A percentile compares a stretch with the other conserved stretches of the same genome.
phyloP scores from a whole-genome alignment of 2,329 filamentous ascomycete genomes.

The Colletotrichum sojae region DNA sequence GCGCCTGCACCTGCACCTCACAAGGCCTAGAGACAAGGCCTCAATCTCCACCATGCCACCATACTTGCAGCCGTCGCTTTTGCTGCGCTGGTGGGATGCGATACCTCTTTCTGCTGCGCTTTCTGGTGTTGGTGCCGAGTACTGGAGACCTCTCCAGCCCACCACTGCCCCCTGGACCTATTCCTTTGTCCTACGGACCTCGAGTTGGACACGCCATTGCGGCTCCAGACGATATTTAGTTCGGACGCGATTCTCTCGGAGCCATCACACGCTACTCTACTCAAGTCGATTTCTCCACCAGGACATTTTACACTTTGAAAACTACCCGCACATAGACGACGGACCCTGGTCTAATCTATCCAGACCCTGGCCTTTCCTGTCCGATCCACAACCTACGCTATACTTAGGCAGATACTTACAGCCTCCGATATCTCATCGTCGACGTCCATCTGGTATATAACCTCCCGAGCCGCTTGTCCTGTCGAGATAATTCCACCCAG shows the following conservation, averaged over 20 bases:
- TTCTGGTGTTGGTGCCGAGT: slow-evolving; percentile 19
- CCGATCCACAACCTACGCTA: slow-evolving; percentile 18
- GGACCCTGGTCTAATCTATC: slow-evolving; percentile 14
- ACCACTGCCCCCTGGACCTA: neutral
- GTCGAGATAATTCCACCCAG: slow-evolving; percentile 12
- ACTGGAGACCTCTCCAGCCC: neutral
- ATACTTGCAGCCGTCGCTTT: slow-evolving; percentile 4
- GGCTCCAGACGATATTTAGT: slow-evolving; percentile 33
- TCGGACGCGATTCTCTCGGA: slow-evolving; percentile 28
- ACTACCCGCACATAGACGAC: slow-evolving; percentile 7
- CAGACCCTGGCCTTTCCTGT: slow-evolving; percentile 1
- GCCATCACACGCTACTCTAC: neutral
- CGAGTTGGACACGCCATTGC: slow-evolving; percentile 15
- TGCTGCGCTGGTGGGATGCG: slow-evolving; percentile 7
- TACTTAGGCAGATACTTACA: slow-evolving; percentile 33
- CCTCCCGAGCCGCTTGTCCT: neutral
- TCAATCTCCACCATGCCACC: slow-evolving; percentile 33
- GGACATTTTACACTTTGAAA: slow-evolving; percentile 35
- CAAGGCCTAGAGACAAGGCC: slow-evolving; percentile 22
- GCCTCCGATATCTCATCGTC: slow-evolving; percentile 5
- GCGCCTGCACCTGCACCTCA: slow-evolving; percentile 6
- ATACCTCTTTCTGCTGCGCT: slow-evolving; percentile 20
- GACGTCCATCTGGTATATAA: slow-evolving; percentile 31
- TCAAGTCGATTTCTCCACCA: slow-evolving; percentile 24
- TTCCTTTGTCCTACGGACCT: slow-evolving; percentile 6